phyloP scores from a whole-genome alignment of 306 rosid genomes.

The Ochetophila trinervis region DNA sequence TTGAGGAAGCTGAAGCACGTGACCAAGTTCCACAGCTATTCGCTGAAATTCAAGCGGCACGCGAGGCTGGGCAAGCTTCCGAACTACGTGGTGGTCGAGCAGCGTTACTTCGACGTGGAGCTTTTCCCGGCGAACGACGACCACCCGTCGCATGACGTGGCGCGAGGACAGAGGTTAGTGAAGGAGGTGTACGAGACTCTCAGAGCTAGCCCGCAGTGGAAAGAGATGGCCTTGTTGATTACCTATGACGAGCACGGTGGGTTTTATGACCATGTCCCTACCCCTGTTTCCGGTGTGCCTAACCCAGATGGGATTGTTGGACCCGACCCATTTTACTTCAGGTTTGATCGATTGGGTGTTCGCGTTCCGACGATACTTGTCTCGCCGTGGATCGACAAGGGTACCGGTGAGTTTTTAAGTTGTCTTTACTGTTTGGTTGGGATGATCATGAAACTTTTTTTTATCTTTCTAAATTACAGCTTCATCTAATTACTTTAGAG shows the following conservation, averaged over 20 bases:
- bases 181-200: conserved; percentile 86
- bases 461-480: neutral
- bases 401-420: conserved; percentile 51
- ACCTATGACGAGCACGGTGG: conserved; percentile 98
- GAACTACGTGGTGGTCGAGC: conserved; percentile 82
- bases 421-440: neutral
- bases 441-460: neutral
- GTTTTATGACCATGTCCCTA: conserved; percentile 86
- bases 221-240: conserved; percentile 76
- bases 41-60: conserved; percentile 56
- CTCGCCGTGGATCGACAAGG: conserved; percentile 91
- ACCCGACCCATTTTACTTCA: conserved; percentile 68
- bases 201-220: conserved; percentile 92
- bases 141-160: conserved; percentile 95
- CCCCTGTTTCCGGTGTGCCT: conserved; percentile 75
- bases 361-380: conserved; percentile 78
- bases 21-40: conserved; percentile 52
- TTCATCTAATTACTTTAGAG: neutral
- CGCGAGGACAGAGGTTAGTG: conserved; percentile 75
- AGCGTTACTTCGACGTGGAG: conserved; percentile 70
- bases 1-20: conserved; percentile 54
- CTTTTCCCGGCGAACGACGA: conserved; percentile 82
- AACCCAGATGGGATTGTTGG: conserved; percentile 88
- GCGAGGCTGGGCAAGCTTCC: conserved; percentile 77
- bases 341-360: conserved; percentile 82